These are phyloP conservation scores for Aspergillus melleus DNA, from an alignment of 2,329 filamentous ascomycete genomes.

Conservation along the genomic window DNA sequence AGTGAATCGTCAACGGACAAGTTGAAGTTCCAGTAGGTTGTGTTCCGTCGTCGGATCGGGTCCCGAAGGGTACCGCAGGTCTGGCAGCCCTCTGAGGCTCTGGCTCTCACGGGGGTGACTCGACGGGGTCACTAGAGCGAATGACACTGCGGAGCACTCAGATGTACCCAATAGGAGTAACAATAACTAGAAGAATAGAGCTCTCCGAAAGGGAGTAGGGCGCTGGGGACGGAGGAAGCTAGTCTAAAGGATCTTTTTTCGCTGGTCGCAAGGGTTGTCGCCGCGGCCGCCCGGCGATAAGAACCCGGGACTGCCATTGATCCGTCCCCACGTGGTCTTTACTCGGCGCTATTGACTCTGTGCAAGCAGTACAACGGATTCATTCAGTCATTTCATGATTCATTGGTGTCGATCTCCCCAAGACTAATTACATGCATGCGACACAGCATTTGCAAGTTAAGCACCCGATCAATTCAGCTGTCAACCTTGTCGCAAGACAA, in stretches of 20 bases:
- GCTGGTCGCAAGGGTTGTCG: conserved; percentile 11
- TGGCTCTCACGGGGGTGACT: not conserved
- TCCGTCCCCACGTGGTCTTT: conserved; percentile 9
- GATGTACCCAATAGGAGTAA: not conserved
- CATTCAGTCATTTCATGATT: no score
- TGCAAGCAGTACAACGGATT: not conserved
- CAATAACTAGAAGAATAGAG: not conserved
- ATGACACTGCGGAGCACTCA: not conserved
- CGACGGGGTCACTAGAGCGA: not conserved
- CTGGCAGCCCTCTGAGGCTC: not conserved
- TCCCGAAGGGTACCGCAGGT: conserved; percentile 5
- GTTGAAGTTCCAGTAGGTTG: not conserved
- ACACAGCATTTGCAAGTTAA: not conserved
- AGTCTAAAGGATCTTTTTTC: conserved; percentile 16
- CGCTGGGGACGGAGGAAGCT: not conserved
- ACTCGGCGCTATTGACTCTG: not conserved
- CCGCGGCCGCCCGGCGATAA: conserved; percentile 19
- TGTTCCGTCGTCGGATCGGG: conserved; percentile 7
- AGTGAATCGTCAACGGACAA: conserved; percentile 3
- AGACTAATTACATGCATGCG: not conserved
- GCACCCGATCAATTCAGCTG: not conserved
- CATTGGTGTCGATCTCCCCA: not conserved
- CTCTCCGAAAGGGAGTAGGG: not conserved
- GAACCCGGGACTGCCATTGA: conserved; percentile 25
- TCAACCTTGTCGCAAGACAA: not conserved